Evolutionary conservation across 1,284 basidiomycete genomes (phyloP).

Genomic region (Chalciporus sp.): DNA sequence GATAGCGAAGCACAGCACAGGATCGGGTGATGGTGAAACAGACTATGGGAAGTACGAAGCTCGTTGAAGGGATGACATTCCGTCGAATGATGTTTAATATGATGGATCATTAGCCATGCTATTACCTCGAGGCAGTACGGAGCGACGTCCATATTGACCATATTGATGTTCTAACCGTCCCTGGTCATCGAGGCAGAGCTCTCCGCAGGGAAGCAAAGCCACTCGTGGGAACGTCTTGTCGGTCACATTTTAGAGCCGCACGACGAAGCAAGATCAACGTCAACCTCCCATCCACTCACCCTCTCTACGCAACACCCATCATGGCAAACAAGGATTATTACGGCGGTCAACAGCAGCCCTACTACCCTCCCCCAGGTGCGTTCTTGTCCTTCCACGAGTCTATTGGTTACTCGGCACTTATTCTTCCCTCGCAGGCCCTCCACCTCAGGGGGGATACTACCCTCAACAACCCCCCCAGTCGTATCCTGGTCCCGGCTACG

Average conservation of each 20-base stretch:
- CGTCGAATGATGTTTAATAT: neutral
- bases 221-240: constrained; percentile 23
- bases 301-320: constrained; percentile 19
- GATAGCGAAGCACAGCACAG: neutral
- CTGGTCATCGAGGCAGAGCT: neutral
- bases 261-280: constrained; percentile 9
- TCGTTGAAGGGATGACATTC: neutral
- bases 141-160: neutral
- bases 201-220: constrained; percentile 2
- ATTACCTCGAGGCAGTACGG: constrained; percentile 28
- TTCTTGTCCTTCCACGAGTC: neutral
- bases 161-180: neutral
- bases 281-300: neutral
- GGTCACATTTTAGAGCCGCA: constrained; percentile 31
- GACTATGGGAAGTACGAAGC: neutral
- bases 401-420: neutral
- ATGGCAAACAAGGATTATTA: constrained; percentile 83
- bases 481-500: constrained; percentile 51
- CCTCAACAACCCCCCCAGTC: constrained; percentile 75
- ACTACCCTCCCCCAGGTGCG: constrained; percentile 71
- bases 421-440: constrained; percentile 45
- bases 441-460: constrained; percentile 73
- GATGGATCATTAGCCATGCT: constrained; percentile 2
- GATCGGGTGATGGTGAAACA: neutral
- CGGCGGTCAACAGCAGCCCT: constrained; percentile 49